Evolutionary conservation across 2,329 filamentous ascomycete species (phyloP).

Genomic region (Hymenoscyphus salicellus): DNA sequence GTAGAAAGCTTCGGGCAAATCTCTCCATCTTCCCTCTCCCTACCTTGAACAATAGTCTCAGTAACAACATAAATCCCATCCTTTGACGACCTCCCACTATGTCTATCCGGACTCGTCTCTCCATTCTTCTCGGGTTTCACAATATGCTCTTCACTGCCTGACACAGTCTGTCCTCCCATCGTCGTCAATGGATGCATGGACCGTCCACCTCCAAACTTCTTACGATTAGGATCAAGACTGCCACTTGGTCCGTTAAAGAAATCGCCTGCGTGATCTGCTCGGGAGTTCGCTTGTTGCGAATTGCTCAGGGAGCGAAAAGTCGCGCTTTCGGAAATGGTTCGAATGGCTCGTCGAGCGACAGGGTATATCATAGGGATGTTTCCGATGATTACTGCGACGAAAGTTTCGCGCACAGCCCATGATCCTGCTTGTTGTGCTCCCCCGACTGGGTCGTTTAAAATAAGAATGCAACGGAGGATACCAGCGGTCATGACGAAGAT

Average conservation of each 20-base stretch:
- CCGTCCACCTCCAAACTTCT: slow-evolving; percentile 9
- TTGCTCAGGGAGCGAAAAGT: background rate
- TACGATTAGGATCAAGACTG: background rate
- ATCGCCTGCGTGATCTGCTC: background rate
- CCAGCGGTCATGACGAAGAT: slow-evolving; percentile 54
- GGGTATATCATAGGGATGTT: slow-evolving; percentile 39
- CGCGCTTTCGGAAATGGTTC: background rate
- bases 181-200: slow-evolving; percentile 7
- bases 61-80: slow-evolving; percentile 4
- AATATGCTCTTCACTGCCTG: background rate
- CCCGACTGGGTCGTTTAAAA: slow-evolving; percentile 41
- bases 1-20: background rate
- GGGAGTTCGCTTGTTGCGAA: background rate
- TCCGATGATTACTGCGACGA: slow-evolving; percentile 40
- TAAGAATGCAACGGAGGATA: slow-evolving; percentile 52
- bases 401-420: slow-evolving; percentile 39
- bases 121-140: background rate
- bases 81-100: background rate
- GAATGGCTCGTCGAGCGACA: background rate
- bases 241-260: background rate
- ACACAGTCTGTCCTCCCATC: background rate
- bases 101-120: background rate
- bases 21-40: slow-evolving; percentile 2
- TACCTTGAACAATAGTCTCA: slow-evolving; percentile 7
- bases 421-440: slow-evolving; percentile 39